These are phyloP conservation scores for Boletus reticulatus DNA, from an alignment of 768 basidiomycete species.

Conservation along the genomic window DNA sequence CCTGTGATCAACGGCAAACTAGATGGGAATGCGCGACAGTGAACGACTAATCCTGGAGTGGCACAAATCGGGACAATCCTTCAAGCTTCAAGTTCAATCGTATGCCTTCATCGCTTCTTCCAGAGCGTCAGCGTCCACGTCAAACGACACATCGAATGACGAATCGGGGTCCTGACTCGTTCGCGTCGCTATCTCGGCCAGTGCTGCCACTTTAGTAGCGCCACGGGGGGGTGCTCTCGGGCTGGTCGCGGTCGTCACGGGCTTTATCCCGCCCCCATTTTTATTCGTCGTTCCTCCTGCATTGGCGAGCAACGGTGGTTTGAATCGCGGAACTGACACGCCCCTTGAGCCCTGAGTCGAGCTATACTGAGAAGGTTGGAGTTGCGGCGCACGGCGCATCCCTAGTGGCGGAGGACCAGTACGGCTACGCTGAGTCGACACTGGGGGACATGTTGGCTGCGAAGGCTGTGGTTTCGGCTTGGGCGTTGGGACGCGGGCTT, in stretches of 20 bases:
- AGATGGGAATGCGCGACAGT: background rate
- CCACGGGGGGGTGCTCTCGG: background rate
- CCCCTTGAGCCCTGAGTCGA: slow-evolving; percentile 20
- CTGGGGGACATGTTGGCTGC: slow-evolving; percentile 1
- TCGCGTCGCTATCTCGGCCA: background rate
- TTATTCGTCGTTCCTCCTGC: background rate
- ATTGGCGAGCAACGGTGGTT: slow-evolving; percentile 24
- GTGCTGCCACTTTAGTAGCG: background rate
- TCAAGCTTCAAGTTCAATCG: slow-evolving; percentile 22
- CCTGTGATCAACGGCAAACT: background rate
- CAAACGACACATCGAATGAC: slow-evolving; percentile 33
- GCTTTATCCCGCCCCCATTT: slow-evolving; percentile 1
- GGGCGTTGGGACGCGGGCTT: background rate
- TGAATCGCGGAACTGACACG: slow-evolving; percentile 23
- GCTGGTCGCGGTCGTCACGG: background rate
- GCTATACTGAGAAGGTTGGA: slow-evolving; percentile 19
- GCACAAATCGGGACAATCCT: too few species aligned
- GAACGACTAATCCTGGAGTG: background rate
- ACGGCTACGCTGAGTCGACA: slow-evolving; percentile 14
- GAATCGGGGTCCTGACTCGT: slow-evolving; percentile 24
- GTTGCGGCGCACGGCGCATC: slow-evolving; percentile 25
- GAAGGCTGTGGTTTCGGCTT: slow-evolving; percentile 3
- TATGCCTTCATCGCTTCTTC: slow-evolving; percentile 33
- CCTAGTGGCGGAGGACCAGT: slow-evolving; percentile 26
- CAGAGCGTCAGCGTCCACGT: slow-evolving; percentile 26